Evolutionary conservation across 768 basidiomycete genomes (phyloP).

Genomic region (Boletus rubroflammeus): DNA sequence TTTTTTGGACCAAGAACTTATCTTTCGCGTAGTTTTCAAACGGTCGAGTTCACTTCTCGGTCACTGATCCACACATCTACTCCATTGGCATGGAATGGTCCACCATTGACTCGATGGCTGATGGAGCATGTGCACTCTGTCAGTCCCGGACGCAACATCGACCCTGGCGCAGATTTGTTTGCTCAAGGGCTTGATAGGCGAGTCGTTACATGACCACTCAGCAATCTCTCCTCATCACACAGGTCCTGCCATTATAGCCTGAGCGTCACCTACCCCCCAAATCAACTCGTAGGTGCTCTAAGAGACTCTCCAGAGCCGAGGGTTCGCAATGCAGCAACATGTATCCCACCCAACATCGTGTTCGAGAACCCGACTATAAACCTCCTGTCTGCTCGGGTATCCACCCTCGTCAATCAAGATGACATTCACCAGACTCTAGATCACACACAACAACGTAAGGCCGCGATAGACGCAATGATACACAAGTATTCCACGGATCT

Average conservation of each 20-base stretch:
- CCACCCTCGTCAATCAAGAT: not conserved
- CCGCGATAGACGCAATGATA: conserved; percentile 32
- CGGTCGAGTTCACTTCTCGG: not conserved
- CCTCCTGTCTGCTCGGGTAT: not conserved
- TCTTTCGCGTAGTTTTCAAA: conserved; percentile 4
- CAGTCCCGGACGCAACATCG: not conserved
- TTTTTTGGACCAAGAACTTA: not conserved
- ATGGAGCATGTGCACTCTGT: not conserved
- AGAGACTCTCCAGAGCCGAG: conserved; percentile 25
- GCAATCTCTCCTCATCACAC: not conserved
- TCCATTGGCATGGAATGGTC: not conserved
- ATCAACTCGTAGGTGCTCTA: conserved; percentile 14
- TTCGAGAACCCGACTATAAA: conserved; percentile 35
- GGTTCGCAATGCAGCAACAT: conserved; percentile 16
- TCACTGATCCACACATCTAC: not conserved
- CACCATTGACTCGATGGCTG: conserved; percentile 10
- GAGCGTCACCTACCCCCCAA: conserved; percentile 25
- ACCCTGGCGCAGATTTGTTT: conserved; percentile 17
- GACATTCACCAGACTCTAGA: not conserved
- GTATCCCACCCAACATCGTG: conserved; percentile 31
- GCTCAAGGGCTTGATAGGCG: conserved; percentile 36
- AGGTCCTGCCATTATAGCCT: conserved; percentile 11
- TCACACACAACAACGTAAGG: not conserved
- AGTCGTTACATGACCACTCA: not conserved
- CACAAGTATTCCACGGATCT: conserved; percentile 32